These are phyloP conservation scores for Cytospora schulzeri DNA, from an alignment of 2,329 filamentous ascomycete genomes.

Conservation along the genomic window DNA sequence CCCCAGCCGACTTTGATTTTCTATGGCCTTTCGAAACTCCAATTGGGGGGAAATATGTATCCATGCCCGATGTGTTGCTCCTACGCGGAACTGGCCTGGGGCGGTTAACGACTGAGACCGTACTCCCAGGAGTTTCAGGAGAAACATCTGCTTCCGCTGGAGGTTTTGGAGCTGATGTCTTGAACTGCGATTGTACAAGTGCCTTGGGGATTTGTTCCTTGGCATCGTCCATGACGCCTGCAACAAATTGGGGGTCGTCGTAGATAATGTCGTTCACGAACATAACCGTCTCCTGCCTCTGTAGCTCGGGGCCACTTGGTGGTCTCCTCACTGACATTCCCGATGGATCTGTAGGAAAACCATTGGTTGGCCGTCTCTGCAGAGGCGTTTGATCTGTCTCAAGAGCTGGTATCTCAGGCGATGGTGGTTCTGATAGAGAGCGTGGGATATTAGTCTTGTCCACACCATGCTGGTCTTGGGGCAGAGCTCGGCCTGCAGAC, in stretches of 20 bases:
- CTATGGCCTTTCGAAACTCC: constrained; percentile 42
- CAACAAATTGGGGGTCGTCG: constrained; percentile 52
- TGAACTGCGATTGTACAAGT: constrained; percentile 21
- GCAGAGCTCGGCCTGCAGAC: constrained; percentile 15
- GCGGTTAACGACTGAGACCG: constrained; percentile 53
- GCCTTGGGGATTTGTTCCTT: constrained; percentile 37
- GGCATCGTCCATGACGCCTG: constrained; percentile 51
- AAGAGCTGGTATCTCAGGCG: constrained; percentile 36
- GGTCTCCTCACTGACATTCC: constrained; percentile 39
- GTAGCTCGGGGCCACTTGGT: constrained; percentile 31
- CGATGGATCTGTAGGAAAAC: constrained; percentile 52
- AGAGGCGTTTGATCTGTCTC: constrained; percentile 43
- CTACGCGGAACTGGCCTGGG: constrained; percentile 58
- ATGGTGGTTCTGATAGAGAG: constrained; percentile 35
- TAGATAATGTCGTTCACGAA: constrained; percentile 60
- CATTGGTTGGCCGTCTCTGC: constrained; percentile 48
- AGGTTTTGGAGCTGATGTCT: background rate
- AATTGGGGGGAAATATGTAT: constrained; percentile 46
- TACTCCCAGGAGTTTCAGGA: constrained; percentile 28
- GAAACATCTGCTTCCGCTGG: constrained; percentile 14
- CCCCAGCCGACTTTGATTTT: constrained; percentile 53
- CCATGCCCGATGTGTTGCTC: constrained; percentile 26
- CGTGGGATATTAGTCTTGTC: constrained; percentile 34
- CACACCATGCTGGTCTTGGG: constrained; percentile 13
- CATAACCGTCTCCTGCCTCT: constrained; percentile 53